Percentiles rank a stretch among this genome's conserved stretches.
Conservation (phyloP, 345 rosid genomes). For the Citrus reticulata region DNA sequence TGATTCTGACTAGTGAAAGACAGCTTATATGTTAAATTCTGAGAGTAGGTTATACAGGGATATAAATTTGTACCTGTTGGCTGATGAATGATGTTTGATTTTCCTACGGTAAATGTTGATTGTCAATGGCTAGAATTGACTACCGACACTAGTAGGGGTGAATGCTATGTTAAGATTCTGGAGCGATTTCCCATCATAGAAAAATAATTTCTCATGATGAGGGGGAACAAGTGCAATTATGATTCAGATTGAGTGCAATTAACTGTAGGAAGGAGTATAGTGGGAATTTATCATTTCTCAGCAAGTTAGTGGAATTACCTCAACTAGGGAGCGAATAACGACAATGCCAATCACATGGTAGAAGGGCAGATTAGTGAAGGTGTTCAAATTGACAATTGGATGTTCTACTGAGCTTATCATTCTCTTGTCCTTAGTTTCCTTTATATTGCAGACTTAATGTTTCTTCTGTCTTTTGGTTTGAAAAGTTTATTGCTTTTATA, state of each 20-base stretch:
- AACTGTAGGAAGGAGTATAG: not conserved
- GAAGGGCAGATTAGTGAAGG: not conserved
- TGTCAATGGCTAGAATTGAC: not conserved
- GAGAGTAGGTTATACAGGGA: not conserved
- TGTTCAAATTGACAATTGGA: not conserved
- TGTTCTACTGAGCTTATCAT: not conserved
- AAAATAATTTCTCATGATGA: not conserved
- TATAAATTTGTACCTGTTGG: not conserved
- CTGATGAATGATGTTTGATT: not conserved
- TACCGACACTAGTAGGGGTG: not conserved
- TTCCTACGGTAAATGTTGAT: not conserved
- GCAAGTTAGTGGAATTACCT: not conserved
- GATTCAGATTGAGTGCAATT: not conserved
- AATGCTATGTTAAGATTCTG: not conserved
- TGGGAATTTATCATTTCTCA: not conserved
- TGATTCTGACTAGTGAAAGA: not conserved
- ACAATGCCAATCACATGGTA: not conserved
- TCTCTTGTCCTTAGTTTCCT: not conserved
- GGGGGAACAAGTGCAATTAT: not conserved
- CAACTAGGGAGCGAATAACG: not conserved
- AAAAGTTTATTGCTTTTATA: not conserved
- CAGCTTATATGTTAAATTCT: not conserved
- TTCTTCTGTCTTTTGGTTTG: not conserved
- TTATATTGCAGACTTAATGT: not conserved
- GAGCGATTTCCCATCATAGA: not conserved